Evolutionary conservation across 179 eudicot genomes (phyloP), one percentile per base, ranked within the genome.

Genomic region (Amaranthus tricolor): DNA sequence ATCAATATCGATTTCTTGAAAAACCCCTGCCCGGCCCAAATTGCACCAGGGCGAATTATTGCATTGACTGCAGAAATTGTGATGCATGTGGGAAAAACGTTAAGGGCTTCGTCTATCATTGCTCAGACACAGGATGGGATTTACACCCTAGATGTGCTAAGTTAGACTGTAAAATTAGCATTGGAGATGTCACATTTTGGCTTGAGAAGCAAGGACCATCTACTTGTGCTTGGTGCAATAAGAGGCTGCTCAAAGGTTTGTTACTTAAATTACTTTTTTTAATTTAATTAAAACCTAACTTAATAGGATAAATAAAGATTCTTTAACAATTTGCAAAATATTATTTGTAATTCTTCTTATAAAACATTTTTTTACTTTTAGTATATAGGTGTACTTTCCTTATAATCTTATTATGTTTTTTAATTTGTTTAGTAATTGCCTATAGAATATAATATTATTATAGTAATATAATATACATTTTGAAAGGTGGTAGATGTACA

Each of bases 71-170:
- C 6, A 43, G 71, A 62, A 71, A 59, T 2, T 82, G 84, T 16
- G 81, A 82, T 40, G 82, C 81, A 5, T 82, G 84, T 48, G 79
- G 82, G 24, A 60, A 58, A 74, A 19, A 52, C 3, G 66, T 78
- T 6, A n/a, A 70, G 31, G 84, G 82, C 6, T 66, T 47, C 4
- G 71, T 65, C 2, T 82, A 77, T 21, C 84, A 74, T 15, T 70
- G 66, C 43, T 15, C 49, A 9, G 20, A 55, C 0, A 15, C 13
- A 0, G 73, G 55, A 0, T 67, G 10, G 50, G 82, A 82, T 60
- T 75, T 82, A 6, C 84, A 82, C 51, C 79, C 82, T 1, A 20
- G 19, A 1, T 82, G 84, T 21, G 59, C 71, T 12, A 6, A 50
- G 6, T 73, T 76, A 9, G 0, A 66, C 60, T 24, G 7, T 54